These are phyloP conservation scores for Taiwanofungus camphoratus DNA, from an alignment of 1,284 basidiomycete species.

Conservation along the genomic window DNA sequence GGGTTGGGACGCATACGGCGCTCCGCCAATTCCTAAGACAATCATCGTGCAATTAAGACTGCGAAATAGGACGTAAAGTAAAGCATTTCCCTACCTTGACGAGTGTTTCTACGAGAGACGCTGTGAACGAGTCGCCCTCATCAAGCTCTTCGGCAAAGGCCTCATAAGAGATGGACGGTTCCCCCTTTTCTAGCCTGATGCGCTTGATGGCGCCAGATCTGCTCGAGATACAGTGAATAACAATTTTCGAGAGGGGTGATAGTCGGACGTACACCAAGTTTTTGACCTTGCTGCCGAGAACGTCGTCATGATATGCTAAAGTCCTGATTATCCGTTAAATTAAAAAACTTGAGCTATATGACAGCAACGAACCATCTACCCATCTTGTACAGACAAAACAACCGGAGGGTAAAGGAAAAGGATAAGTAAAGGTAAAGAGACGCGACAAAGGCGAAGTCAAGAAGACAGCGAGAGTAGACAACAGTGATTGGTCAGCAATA, in stretches of 20 bases:
- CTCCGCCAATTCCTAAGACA: conserved; percentile 61
- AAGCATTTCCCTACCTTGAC: conserved; percentile 50
- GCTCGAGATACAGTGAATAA: conserved; percentile 7
- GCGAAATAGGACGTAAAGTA: neutral
- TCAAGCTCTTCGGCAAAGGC: conserved; percentile 67
- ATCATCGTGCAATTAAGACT: neutral
- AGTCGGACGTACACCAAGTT: conserved; percentile 54
- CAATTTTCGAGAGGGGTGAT: neutral
- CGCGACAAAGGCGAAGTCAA: too few relatives aligned
- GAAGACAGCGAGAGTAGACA: too few relatives aligned
- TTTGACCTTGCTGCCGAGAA: conserved; percentile 63
- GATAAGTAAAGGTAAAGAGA: conserved; percentile 10
- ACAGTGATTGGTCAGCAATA: too few relatives aligned
- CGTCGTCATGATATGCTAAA: conserved; percentile 59
- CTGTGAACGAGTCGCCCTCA: conserved; percentile 68
- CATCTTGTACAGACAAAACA: conserved; percentile 16
- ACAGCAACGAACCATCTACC: conserved; percentile 25
- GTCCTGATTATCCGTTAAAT: conserved; percentile 41
- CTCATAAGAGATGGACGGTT: conserved; percentile 59
- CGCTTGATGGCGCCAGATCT: conserved; percentile 65
- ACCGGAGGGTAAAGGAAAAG: conserved; percentile 11
- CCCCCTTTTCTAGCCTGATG: conserved; percentile 50
- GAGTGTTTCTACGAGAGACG: conserved; percentile 61
- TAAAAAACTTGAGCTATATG: conserved; percentile 1
- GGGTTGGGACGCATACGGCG: conserved; percentile 46